Evolutionary conservation across 2,329 filamentous ascomycete genomes (phyloP).

Genomic region (Neoscytalidium dimidiatum): DNA sequence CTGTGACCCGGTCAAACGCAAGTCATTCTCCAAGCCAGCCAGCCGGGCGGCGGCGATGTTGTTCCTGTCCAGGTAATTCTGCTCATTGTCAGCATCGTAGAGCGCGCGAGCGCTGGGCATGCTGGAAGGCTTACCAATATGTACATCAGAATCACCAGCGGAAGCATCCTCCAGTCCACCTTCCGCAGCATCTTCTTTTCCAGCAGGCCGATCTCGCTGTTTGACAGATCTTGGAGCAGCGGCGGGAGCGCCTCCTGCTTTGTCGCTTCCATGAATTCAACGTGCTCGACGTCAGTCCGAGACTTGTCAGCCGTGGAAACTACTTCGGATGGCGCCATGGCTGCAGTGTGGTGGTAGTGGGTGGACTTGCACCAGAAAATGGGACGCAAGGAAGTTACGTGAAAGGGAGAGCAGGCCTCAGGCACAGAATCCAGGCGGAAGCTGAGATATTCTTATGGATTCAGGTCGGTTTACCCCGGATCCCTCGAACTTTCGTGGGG

Average conservation of each 20-base stretch:
- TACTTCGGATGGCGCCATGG: too few relatives aligned
- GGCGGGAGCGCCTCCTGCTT: neutral
- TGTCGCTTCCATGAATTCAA: neutral
- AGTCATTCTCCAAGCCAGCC: conserved; percentile 28
- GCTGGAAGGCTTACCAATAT: conserved; percentile 35
- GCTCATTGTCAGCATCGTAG: neutral
- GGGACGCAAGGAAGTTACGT: too few relatives aligned
- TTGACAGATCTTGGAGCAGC: conserved; percentile 19
- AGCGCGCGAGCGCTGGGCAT: too few relatives aligned
- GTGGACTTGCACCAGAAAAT: too few relatives aligned
- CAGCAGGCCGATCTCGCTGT: conserved; percentile 26
- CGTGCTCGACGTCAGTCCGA: neutral
- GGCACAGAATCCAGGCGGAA: too few relatives aligned
- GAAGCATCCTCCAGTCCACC: conserved; percentile 27
- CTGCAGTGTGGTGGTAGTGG: too few relatives aligned
- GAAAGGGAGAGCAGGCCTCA: too few relatives aligned
- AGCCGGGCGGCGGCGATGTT: conserved; percentile 32
- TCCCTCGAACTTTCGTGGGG: too few relatives aligned
- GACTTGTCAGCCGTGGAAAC: neutral
- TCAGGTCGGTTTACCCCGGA: too few relatives aligned
- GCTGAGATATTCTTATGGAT: too few relatives aligned
- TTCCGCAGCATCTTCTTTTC: conserved; percentile 24
- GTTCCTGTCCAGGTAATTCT: conserved; percentile 30
- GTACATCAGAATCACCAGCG: conserved; percentile 26
- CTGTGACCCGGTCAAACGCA: conserved; percentile 24